Base-by-base conservation (phyloP, 208 protist genomes). In the Trypanosoma cruzi region DNA sequence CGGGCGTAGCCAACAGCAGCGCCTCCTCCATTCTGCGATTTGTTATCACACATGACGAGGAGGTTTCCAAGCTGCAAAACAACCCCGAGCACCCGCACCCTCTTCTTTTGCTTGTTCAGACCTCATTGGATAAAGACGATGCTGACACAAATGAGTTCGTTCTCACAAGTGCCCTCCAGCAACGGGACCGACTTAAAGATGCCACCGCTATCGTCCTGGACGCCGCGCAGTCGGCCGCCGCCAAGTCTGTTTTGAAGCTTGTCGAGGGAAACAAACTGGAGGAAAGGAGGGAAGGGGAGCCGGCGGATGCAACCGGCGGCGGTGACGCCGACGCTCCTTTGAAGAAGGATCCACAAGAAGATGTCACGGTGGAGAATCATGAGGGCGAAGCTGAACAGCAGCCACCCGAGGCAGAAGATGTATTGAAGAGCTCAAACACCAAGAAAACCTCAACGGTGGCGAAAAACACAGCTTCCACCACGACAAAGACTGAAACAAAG, bases 51-150 rank as follows among this genome's bases (percentile, higher is more conserved):
- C 32, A 57, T 20, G 34, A 54, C 20, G 31, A 70, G 1, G 52
- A 57, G 7, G 52, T 74, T 61, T 40, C 42, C 7, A 44, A 62
- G 20, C 18, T 62, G 22, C 22, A 52, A 14, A 26, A 60, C 6
- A 56, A 53, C 32, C 14, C 22, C 4, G 26, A 64, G 20, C 42
- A 40, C 26, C 8, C n/a, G 1, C 54, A 58, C 28, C 71, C 71
- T 1, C 8, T 69, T 22, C 28, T 75, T 32, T 22, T 75, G 13
- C 14, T 70, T 36, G 71, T 75, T 3, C 20, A 64, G 24, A 75
- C 71, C 5, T 53, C 40, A 50, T 20, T 75, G 56, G 54, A 68
- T 14, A 69, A 56, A n/a, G 71, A 75, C 20, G 56, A 75, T 31
- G 71, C 71, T 28, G 46, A 69, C 0, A 32, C 64, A 11, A 61